Percentiles rank a stretch among this genome's conserved stretches.
These are phyloP conservation scores for Tephrocybe rancida DNA, from an alignment of 768 basidiomycete genomes.

Conservation along the genomic window DNA sequence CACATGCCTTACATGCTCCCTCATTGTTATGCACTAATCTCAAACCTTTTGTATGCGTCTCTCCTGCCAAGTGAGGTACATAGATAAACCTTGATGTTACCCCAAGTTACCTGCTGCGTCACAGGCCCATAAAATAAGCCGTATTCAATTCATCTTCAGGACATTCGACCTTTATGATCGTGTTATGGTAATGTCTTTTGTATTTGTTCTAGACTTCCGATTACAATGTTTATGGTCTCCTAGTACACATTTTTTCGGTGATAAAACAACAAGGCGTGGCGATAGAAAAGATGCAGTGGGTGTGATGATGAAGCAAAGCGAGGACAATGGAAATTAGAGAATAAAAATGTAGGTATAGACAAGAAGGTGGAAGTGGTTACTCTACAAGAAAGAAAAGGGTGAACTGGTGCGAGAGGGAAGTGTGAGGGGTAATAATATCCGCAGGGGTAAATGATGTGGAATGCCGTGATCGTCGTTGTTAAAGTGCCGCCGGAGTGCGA, in stretches of 20 bases:
- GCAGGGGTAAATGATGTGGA: conserved; percentile 13
- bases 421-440: conserved; percentile 14
- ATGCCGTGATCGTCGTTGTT: conserved; percentile 14
- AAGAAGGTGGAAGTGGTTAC: conserved; percentile 10
- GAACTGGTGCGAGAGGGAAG: conserved; percentile 3
- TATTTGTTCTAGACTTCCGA: conserved; percentile 13
- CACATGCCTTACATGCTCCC: conserved; percentile 12
- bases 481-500: conserved; percentile 3
- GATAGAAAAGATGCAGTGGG: conserved; percentile 15
- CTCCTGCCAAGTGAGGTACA: neutral
- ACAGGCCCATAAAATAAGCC: neutral
- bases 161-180: neutral
- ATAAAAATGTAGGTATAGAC: conserved; percentile 18
- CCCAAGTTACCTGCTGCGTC: no score
- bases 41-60: neutral
- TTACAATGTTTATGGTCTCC: conserved; percentile 8
- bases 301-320: conserved; percentile 17
- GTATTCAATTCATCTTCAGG: neutral
- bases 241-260: conserved; percentile 10
- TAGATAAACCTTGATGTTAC: neutral
- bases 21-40: conserved; percentile 10
- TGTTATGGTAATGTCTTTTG: neutral
- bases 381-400: conserved; percentile 8
- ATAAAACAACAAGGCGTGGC: conserved; percentile 12
- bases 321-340: conserved; percentile 17